Conservation (phyloP, 2,329 filamentous ascomycete species). For the Calycina herbarum region DNA sequence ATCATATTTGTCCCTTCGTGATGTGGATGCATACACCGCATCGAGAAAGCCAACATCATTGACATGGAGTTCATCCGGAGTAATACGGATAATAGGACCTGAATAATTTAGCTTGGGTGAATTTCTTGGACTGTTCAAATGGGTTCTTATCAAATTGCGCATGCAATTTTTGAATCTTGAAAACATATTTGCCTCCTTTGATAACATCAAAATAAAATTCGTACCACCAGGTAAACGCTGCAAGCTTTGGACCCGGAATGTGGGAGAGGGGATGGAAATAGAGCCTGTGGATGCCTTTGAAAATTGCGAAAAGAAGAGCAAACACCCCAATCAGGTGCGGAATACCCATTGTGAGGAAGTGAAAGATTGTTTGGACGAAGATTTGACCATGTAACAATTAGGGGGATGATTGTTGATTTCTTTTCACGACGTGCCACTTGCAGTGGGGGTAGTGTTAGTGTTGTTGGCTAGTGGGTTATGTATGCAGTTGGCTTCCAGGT, state of each 20-base stretch:
- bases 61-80: slow-evolving; percentile 33
- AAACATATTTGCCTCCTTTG: not conserved
- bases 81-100: slow-evolving; percentile 39
- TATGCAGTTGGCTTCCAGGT: too few species aligned
- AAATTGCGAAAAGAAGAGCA: too few species aligned
- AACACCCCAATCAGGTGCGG: too few species aligned
- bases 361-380: too few species aligned
- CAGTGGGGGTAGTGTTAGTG: too few species aligned
- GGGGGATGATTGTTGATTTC: too few species aligned
- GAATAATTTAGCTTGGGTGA: too few species aligned
- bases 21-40: slow-evolving; percentile 30
- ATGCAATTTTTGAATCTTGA: not conserved
- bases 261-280: not conserved
- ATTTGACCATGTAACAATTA: too few species aligned
- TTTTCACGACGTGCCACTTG: too few species aligned
- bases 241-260: not conserved
- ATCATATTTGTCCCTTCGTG: slow-evolving; percentile 21
- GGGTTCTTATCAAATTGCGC: not conserved
- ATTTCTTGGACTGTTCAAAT: too few species aligned
- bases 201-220: not conserved
- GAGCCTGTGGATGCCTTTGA: not conserved
- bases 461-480: too few species aligned
- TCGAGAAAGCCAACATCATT: slow-evolving; percentile 37
- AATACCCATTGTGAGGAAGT: too few species aligned
- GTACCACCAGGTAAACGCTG: not conserved